A percentile compares a stretch with the other conserved stretches of the same genome.
These are phyloP conservation scores for Pleurotus sapidus DNA, from an alignment of 768 basidiomycete genomes.

Conservation along the genomic window DNA sequence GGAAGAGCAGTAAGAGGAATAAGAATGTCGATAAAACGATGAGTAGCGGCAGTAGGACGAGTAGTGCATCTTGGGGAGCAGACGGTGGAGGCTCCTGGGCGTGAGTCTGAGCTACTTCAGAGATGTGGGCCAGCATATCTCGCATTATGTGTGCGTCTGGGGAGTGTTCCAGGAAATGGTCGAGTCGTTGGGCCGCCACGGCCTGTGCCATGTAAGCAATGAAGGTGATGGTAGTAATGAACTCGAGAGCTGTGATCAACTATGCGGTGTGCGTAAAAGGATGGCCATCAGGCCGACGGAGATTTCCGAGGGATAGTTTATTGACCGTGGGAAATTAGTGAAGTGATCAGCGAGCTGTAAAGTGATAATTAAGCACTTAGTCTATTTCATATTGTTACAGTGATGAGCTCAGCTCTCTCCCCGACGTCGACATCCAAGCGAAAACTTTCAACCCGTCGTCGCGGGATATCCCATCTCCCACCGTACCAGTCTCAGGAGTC, in stretches of 20 bases:
- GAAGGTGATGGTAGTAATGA: background rate
- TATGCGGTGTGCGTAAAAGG: background rate
- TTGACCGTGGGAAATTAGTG: background rate
- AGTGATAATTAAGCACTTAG: background rate
- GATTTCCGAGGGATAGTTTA: background rate
- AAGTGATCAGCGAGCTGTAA: background rate
- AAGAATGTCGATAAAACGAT: slow-evolving; percentile 92
- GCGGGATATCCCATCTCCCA: slow-evolving; percentile 59
- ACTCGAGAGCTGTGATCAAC: background rate
- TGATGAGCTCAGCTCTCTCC: slow-evolving; percentile 43
- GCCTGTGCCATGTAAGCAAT: background rate
- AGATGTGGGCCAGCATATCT: background rate
- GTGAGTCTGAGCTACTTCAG: background rate
- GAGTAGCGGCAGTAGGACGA: slow-evolving; percentile 90
- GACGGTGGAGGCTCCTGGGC: slow-evolving; percentile 20
- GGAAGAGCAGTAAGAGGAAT: slow-evolving; percentile 88
- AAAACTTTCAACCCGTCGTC: slow-evolving; percentile 52
- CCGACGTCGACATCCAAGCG: slow-evolving; percentile 52
- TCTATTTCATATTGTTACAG: slow-evolving; percentile 11
- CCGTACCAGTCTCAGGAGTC: slow-evolving; percentile 52
- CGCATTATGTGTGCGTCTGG: background rate
- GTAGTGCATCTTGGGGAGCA: slow-evolving; percentile 55
- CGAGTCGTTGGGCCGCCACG: background rate
- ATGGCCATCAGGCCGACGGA: background rate
- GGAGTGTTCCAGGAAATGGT: background rate